Base-by-base conservation (phyloP, 495 filamentous ascomycete genomes). In the Jackrogersella multiformis region DNA sequence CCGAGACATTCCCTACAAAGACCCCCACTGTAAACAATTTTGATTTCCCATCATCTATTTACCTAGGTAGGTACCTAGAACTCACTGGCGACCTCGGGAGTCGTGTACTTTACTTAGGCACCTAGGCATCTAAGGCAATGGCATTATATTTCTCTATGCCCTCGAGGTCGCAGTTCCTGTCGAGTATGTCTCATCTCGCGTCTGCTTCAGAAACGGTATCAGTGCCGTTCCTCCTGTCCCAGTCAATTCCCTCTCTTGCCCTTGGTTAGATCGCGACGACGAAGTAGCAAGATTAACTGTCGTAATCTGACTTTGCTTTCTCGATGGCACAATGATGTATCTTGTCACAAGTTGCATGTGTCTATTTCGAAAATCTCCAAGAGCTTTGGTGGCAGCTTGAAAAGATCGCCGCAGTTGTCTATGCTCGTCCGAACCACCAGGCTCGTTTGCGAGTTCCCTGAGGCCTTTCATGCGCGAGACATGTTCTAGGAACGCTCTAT, bases 181-280 rank as follows among this genome's bases (percentile, higher is more conserved):
- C 73, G 92, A 88, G 28, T 90, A 90, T 6, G 93, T 97, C 79
- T 97, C 94, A 74, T 97, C 93, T n/a, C 94, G 82, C 2, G 94
- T 90, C 77, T 97, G 94, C 74, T 95, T 97, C 54, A 99, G 74
- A 74, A 99, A 99, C 0, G 94, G 91, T 48, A 97, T 93, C 41
- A 99, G 77, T 4, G 92, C 89, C 0, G 94, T 97, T 1, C 94
- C 94, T 30, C 94, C 94, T 0, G 94, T 97, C 8, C 94, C 94
- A 8, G 87, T 90, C 1, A 97, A 78, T 57, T 89, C 89, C 57
- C 83, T 86, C 18, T 16, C 28, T 10, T 16, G n/a, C 23, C 65
- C 56, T 4, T 16, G 54, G 45, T 65, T 80, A 67, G 55, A 67
- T 74, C 12, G 73, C 67, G 73, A 76, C 65, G 80, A 82, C 4